Percentiles rank a stretch among this genome's conserved stretches.
These are phyloP conservation scores for Aspergillus nidulans DNA, from an alignment of 495 filamentous ascomycete species.

Conservation along the genomic window DNA sequence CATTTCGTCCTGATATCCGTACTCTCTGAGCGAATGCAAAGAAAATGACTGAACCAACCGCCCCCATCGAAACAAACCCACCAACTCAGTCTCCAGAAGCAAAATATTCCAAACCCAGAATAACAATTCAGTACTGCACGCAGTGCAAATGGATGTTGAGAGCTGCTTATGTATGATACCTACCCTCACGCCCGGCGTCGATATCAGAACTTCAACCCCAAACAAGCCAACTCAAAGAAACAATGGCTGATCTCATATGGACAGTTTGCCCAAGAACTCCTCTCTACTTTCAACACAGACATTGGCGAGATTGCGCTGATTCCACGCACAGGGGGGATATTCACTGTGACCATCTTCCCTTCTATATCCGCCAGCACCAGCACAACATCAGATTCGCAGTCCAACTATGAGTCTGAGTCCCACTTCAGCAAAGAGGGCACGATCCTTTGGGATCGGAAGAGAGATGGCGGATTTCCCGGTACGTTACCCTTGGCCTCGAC, in stretches of 20 bases:
- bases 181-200: conserved; percentile 6
- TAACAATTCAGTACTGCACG: conserved; percentile 76
- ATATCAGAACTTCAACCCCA: no score
- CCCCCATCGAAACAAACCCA: conserved; percentile 5
- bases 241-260: no score
- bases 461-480: conserved; percentile 87
- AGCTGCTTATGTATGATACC: conserved; percentile 66
- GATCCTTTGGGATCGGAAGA: conserved; percentile 84
- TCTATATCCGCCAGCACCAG: not conserved
- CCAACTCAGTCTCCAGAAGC: conserved; percentile 13
- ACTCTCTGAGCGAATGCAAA: not conserved
- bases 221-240: no score
- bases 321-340: conserved; percentile 79
- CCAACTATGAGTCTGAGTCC: not conserved
- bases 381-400: not conserved
- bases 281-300: conserved; percentile 85
- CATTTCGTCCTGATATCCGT: not conserved
- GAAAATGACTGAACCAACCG: not conserved
- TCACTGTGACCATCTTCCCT: conserved; percentile 63
- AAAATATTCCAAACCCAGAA: conserved; percentile 41
- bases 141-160: conserved; percentile 91
- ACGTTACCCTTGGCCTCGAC: conserved; percentile 20
- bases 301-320: conserved; percentile 90
- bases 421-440: conserved; percentile 19
- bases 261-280: conserved; percentile 91